Base-by-base conservation (phyloP, 768 basidiomycete genomes). In the Tremella fuciformis region DNA sequence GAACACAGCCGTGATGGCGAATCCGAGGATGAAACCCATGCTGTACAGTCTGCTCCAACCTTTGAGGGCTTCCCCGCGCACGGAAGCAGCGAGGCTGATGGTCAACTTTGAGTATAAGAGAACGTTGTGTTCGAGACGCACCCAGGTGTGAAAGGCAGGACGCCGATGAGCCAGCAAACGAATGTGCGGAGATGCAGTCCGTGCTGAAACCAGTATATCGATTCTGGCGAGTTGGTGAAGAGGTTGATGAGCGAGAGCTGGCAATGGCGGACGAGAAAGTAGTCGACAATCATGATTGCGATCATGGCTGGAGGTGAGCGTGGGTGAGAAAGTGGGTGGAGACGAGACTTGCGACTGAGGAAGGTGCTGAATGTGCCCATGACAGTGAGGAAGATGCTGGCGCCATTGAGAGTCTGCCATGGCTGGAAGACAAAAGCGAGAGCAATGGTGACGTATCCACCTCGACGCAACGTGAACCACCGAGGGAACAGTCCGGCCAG, bases 321-420 rank as follows among this genome's bases (percentile, higher is more conserved):
- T 16, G 15, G 19, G 19, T 6, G 16, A 50, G 18, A 8, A 29
- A 29, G 19, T n/a, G n/a, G n/a, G n/a, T n/a, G n/a, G n/a, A 24
- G 6, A 22, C 7, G 19, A 19, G 16, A 50, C 49, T 3, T n/a
- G 22, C 49, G 49, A n/a, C 52, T 62, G 18, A 67, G 59, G 64
- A 70, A 70, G 29, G 62, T 64, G 40, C 66, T 58, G 46, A 64
- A 71, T 3, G 57, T 53, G 11, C 39, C 25, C 53, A 71, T 59
- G 21, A 71, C 67, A 11, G 65, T 50, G 49, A 50, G 18, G 49
- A 50, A 50, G 19, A n/a, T 50, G 49, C 25, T 50, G 16, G 49
- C 49, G 18, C 25, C 49, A 19, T 50, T 50, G 49, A 50, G 21
- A 8, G 24, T 16, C 24, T 50, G 49, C 49, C 49, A 50, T 4